Evolutionary conservation across 2,329 filamentous ascomycete genomes (phyloP).

Genomic region (Colletotrichum higginsianum): DNA sequence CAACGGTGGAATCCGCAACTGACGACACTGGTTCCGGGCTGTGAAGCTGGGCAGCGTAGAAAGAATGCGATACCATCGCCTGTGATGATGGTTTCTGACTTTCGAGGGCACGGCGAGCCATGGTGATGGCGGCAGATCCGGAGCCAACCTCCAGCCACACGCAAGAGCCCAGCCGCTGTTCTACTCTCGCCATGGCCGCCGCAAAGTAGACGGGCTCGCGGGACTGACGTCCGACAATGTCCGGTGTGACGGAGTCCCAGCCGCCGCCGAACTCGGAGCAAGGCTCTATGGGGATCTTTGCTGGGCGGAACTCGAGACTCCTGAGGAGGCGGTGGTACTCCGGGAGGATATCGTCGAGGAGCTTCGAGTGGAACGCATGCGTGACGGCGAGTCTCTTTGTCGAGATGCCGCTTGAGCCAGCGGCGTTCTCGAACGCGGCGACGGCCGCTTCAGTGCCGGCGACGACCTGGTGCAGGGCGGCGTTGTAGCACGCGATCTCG

Average conservation of each 20-base stretch:
- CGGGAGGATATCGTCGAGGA: not conserved
- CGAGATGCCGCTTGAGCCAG: not conserved
- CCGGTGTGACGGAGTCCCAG: constrained; percentile 40
- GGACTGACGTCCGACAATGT: constrained; percentile 48
- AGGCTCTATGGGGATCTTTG: not conserved
- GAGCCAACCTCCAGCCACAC: constrained; percentile 54
- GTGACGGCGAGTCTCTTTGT: not conserved
- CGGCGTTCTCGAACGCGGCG: not conserved
- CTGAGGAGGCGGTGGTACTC: not conserved
- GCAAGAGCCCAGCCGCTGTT: constrained; percentile 41
- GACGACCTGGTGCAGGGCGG: not conserved
- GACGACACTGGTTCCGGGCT: constrained; percentile 12
- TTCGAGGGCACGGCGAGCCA: constrained; percentile 50
- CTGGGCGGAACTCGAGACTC: not conserved
- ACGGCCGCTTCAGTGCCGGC: not conserved
- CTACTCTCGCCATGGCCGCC: constrained; percentile 48
- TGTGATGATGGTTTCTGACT: not conserved
- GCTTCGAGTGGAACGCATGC: constrained; percentile 6
- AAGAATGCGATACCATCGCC: not conserved
- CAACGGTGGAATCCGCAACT: constrained; percentile 14
- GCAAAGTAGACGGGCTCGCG: constrained; percentile 52
- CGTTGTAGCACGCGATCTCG: constrained; percentile 13
- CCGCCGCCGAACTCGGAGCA: constrained; percentile 32
- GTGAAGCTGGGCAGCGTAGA: constrained; percentile 32
- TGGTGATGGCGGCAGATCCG: constrained; percentile 51